phyloP scores from a whole-genome alignment of 148 eudicot species.

The Polygonum aviculare region DNA sequence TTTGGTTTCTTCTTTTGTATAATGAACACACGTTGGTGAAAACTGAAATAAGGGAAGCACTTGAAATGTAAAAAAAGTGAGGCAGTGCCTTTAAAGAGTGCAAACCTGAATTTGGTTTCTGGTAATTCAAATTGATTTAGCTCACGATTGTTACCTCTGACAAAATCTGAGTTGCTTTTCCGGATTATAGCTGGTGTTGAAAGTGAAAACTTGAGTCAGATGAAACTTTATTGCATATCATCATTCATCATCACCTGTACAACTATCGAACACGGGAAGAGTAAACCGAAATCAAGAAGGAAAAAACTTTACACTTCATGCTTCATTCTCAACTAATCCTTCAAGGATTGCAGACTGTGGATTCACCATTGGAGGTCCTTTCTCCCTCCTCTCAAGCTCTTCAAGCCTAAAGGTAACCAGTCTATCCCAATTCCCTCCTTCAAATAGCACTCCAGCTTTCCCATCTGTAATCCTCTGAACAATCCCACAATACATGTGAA shows the following conservation, averaged over 20 bases:
- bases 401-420: conserved; percentile 73
- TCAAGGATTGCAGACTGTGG: conserved; percentile 54
- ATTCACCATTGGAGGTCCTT: conserved; percentile 76
- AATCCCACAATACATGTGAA: conserved; percentile 69
- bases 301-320: not conserved
- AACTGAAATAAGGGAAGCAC: too few species aligned
- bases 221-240: not conserved
- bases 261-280: not conserved
- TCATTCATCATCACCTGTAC: conserved; percentile 3
- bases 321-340: not conserved
- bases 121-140: too few species aligned
- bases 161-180: not conserved
- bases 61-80: too few species aligned
- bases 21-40: too few species aligned
- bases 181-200: not conserved
- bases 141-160: too few species aligned
- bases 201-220: not conserved
- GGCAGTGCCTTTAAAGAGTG: too few species aligned
- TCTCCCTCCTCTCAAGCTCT: conserved; percentile 71
- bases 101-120: too few species aligned
- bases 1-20: too few species aligned
- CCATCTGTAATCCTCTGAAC: conserved; percentile 92
- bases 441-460: conserved; percentile 80
- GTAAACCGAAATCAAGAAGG: not conserved
- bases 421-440: conserved; percentile 90